These are phyloP conservation scores for Euphorbia pulcherrima DNA, from an alignment of 345 rosid species.

Conservation along the genomic window DNA sequence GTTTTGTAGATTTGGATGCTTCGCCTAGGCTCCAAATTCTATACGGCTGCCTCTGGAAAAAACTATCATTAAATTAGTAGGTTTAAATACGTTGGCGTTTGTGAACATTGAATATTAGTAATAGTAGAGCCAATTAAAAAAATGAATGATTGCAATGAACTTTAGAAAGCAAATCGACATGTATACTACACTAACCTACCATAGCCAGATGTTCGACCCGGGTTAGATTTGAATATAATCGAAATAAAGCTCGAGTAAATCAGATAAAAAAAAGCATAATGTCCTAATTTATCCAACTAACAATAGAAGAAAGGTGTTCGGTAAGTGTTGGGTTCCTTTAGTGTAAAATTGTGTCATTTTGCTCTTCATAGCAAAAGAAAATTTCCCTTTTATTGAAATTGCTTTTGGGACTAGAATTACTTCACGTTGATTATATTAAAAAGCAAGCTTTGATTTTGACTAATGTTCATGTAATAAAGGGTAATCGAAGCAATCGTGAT, in stretches of 20 bases:
- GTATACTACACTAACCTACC: not conserved
- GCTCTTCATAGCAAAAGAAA: not conserved
- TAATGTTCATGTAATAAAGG: not conserved
- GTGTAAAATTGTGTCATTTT: conserved; percentile 9
- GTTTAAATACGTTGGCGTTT: no score
- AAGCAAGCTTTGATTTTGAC: not conserved
- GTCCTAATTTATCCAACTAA: not conserved
- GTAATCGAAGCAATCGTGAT: not conserved
- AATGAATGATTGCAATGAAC: not conserved
- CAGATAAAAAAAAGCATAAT: not conserved
- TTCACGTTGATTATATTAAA: not conserved
- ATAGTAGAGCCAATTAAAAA: not conserved
- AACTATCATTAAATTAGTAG: no score
- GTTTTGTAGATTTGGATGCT: no score
- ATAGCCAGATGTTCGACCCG: no score
- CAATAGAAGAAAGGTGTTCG: not conserved
- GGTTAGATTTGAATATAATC: no score
- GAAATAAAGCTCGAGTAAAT: no score
- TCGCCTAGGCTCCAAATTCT: no score
- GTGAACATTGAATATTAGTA: no score
- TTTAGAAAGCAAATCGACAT: not conserved
- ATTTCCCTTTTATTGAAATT: not conserved
- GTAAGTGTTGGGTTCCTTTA: conserved; percentile 5
- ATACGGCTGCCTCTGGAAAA: no score
- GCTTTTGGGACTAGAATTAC: not conserved